These are phyloP conservation scores for Neurospora sp. DNA, from an alignment of 495 filamentous ascomycete genomes.

Conservation along the genomic window DNA sequence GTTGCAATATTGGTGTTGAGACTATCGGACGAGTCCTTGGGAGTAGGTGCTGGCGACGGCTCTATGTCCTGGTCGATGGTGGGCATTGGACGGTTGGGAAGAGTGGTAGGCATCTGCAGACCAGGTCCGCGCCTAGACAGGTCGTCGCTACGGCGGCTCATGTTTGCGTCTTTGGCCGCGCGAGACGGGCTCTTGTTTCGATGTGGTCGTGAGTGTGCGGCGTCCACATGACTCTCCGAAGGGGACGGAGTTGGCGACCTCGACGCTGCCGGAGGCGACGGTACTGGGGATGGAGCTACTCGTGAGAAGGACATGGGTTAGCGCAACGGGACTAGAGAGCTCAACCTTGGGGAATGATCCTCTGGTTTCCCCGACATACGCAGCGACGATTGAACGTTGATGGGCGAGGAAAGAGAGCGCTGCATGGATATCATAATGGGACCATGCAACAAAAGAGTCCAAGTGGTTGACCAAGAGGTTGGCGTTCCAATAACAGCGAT, in stretches of 20 bases:
- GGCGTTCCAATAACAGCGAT: neutral
- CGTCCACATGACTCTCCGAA: slow-evolving; percentile 33
- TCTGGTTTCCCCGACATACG: slow-evolving; percentile 31
- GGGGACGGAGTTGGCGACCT: slow-evolving; percentile 35
- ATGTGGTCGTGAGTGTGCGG: slow-evolving; percentile 27
- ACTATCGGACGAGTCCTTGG: slow-evolving; percentile 17
- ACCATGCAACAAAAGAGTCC: slow-evolving; percentile 24
- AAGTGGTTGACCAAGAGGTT: slow-evolving; percentile 18
- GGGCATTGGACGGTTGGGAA: slow-evolving; percentile 28
- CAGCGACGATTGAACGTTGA: slow-evolving; percentile 39
- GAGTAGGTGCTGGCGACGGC: slow-evolving; percentile 15
- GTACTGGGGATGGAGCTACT: slow-evolving; percentile 16
- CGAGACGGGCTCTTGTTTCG: slow-evolving; percentile 35
- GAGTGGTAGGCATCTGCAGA: slow-evolving; percentile 28
- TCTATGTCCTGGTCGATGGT: slow-evolving; percentile 32
- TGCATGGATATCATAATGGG: slow-evolving; percentile 47
- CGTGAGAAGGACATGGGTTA: neutral
- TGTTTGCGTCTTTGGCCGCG: slow-evolving; percentile 21
- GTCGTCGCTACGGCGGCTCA: slow-evolving; percentile 28
- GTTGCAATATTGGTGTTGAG: slow-evolving; percentile 5
- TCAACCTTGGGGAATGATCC: neutral
- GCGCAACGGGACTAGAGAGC: neutral
- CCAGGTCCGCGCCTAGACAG: slow-evolving; percentile 24
- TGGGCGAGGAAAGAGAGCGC: slow-evolving; percentile 42
- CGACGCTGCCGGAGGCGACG: slow-evolving; percentile 22